Evolutionary conservation across 805 yeast genomes (phyloP), one percentile per base, ranked within the genome.

Genomic region (Saccharomycopsis sp.): DNA sequence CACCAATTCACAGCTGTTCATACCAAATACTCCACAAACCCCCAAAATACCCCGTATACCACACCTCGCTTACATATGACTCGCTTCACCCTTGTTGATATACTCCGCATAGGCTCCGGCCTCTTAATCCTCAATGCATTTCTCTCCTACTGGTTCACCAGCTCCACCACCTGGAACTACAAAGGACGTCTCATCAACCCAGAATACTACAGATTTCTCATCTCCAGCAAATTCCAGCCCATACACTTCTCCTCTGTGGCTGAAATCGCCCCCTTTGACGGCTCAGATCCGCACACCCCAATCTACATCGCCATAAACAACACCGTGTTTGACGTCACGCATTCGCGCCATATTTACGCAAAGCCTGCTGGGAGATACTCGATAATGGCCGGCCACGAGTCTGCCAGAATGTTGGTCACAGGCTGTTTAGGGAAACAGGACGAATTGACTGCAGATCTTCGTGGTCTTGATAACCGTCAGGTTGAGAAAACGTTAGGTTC

Each of bases 341-440:
- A 76, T 0, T 71, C 79, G 12, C 70, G 75, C 1, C 70, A 66
- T 3, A 70, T 83, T 1, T 87, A 87, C 66, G 87, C 87, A 0
- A 53, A 57, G 15, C 83, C 84, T 0, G 70, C 74, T 0, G 87
- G 87, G 0, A 65, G 80, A 0, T 87, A 87, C 66, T 64, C 73
- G 8, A 70, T 75, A 48, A 78, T 87, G 64, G 77, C 84, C 34
- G 94, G 92, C 0, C 71, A 71, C 50, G 94, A 87, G 67, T 80
- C 82, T 46, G 84, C 90, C 1, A 71, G 91, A 29, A 87, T 86
- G 18, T 84, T 79, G 64, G 83, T 79, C 2, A 86, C 89, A 0
- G 91, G 91, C 2, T 86, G 91, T 64, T 81, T 87, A 59, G 67
- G 70, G 47, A 74, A 75, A 37, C 67, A 64, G 2, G 80, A 79